Percentiles rank a stretch among this genome's conserved stretches.
Conservation (phyloP, 768 basidiomycete genomes). For the Pisolithus microcarpus region DNA sequence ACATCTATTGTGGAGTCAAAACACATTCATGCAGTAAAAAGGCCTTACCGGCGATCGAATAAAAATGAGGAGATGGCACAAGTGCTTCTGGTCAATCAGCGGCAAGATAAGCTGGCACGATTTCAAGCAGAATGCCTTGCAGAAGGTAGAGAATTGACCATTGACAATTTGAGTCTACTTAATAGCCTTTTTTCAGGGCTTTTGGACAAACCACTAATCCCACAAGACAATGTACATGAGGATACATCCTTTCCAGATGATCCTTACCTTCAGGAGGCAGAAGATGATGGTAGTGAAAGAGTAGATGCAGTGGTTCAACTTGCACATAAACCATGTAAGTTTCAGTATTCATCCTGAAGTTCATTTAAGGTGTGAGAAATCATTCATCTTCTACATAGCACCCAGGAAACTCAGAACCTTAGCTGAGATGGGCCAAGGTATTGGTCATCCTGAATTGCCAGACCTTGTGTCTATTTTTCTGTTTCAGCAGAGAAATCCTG, state of each 20-base stretch:
- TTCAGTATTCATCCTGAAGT: background rate
- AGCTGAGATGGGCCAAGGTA: no score
- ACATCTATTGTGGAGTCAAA: slow-evolving; percentile 21
- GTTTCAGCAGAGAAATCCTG: slow-evolving; percentile 5
- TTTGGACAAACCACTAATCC: background rate
- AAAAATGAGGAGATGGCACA: slow-evolving; percentile 15
- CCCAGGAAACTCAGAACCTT: no score
- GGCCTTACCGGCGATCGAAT: slow-evolving; percentile 18
- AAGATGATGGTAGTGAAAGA: background rate
- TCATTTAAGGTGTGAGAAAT: background rate
- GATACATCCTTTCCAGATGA: background rate
- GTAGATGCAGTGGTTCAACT: background rate
- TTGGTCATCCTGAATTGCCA: background rate
- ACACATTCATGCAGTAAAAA: slow-evolving; percentile 21
- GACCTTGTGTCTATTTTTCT: slow-evolving; percentile 14
- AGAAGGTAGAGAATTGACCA: background rate
- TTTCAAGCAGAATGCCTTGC: background rate
- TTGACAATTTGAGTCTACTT: background rate
- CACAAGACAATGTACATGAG: background rate
- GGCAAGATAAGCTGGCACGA: background rate
- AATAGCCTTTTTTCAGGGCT: background rate
- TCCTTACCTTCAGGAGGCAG: background rate
- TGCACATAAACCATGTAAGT: background rate
- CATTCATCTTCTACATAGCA: slow-evolving; percentile 3
- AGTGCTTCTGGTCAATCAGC: background rate